Percentiles rank a stretch among this genome's conserved stretches.
phyloP scores from a whole-genome alignment of 495 filamentous ascomycete species.

The Xylaria nigripes region DNA sequence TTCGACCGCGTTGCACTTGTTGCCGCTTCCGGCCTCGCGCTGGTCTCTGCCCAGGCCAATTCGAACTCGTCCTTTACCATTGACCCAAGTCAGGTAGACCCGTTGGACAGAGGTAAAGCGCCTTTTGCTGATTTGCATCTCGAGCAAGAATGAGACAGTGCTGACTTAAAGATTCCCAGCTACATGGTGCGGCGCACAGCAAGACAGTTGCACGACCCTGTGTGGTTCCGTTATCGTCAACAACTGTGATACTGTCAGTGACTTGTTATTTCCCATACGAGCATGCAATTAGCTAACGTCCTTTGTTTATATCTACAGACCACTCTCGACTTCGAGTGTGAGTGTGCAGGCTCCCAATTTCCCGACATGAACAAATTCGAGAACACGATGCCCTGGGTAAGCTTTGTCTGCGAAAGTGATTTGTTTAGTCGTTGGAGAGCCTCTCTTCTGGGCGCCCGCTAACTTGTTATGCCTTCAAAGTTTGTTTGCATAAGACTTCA shows the following conservation, averaged over 20 bases:
- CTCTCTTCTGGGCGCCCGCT: background rate
- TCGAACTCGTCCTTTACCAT: slow-evolving; percentile 28
- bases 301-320: slow-evolving; percentile 6
- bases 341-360: slow-evolving; percentile 24
- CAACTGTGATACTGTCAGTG: slow-evolving; percentile 26
- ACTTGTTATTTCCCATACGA: background rate
- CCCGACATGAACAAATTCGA: slow-evolving; percentile 30
- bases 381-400: slow-evolving; percentile 30
- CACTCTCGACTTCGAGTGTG: slow-evolving; percentile 28
- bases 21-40: slow-evolving; percentile 26
- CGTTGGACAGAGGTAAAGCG: slow-evolving; percentile 14
- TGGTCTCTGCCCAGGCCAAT: slow-evolving; percentile 27
- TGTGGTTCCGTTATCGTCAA: slow-evolving; percentile 24
- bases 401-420: background rate
- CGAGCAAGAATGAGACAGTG: background rate
- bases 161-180: slow-evolving; percentile 18
- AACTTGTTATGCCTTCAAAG: slow-evolving; percentile 12
- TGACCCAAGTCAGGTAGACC: slow-evolving; percentile 20
- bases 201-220: slow-evolving; percentile 27
- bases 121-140: slow-evolving; percentile 3
- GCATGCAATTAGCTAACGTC: background rate
- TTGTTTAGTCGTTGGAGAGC: background rate
- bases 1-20: slow-evolving; percentile 21
- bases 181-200: slow-evolving; percentile 29
- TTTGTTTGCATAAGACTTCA: slow-evolving; percentile 32